A percentile compares a stretch with the other conserved stretches of the same genome.
Conservation (phyloP, 2,329 filamentous ascomycete species). For the Penicillium italicum region DNA sequence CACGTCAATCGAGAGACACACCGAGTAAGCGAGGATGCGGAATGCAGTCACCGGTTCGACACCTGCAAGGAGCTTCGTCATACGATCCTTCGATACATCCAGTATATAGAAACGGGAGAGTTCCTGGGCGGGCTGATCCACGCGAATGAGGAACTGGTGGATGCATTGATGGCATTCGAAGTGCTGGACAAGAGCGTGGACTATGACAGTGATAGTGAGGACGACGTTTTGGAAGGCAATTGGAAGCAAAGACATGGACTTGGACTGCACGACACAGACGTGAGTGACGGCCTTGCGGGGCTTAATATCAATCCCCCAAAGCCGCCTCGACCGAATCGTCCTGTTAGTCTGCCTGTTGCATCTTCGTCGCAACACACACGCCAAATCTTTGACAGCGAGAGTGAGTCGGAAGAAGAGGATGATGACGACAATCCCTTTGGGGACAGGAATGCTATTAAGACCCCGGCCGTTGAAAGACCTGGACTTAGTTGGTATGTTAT, state of each 20-base stretch:
- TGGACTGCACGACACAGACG: conserved; percentile 21
- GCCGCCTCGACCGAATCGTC: conserved; percentile 54
- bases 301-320: conserved; percentile 36
- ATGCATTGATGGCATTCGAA: conserved; percentile 89
- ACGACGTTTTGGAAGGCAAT: conserved; percentile 45
- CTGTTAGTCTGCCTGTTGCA: conserved; percentile 51
- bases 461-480: conserved; percentile 31
- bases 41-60: conserved; percentile 75
- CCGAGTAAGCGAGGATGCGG: conserved; percentile 78
- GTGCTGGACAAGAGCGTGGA: conserved; percentile 68
- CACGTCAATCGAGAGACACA: conserved; percentile 86
- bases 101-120: conserved; percentile 84
- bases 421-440: conserved; percentile 86
- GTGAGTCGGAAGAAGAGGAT: conserved; percentile 59
- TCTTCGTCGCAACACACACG: conserved; percentile 21
- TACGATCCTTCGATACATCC: conserved; percentile 86
- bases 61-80: conserved; percentile 79
- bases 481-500: conserved; percentile 36
- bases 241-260: conserved; percentile 25
- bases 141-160: conserved; percentile 93
- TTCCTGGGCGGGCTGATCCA: conserved; percentile 88
- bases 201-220: conserved; percentile 63
- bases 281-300: conserved; percentile 34
- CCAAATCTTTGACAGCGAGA: conserved; percentile 52
- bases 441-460: conserved; percentile 64